phyloP scores from a whole-genome alignment of 306 rosid species.

The Senna siamea region DNA sequence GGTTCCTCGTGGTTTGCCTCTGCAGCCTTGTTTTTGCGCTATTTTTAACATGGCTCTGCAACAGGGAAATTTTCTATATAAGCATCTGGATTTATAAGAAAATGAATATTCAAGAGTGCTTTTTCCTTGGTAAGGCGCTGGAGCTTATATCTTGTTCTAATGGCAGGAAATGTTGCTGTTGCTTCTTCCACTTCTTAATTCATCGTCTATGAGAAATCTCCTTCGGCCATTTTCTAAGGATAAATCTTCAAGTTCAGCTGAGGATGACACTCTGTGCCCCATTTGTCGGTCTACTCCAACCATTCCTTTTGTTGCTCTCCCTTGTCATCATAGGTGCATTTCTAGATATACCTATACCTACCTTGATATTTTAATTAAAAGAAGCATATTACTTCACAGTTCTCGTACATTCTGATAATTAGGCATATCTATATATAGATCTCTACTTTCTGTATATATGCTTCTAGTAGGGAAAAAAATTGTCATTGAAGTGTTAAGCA shows the following conservation, averaged over 20 bases:
- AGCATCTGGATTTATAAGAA: conserved; percentile 5
- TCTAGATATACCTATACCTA: not conserved
- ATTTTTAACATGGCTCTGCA: not conserved
- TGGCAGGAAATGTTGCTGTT: conserved; percentile 95
- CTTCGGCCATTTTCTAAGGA: conserved; percentile 86
- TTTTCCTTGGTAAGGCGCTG: conserved; percentile 2
- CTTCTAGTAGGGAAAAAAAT: not conserved
- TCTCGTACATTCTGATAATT: not conserved
- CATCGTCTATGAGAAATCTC: conserved; percentile 80
- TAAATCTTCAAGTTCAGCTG: conserved; percentile 75
- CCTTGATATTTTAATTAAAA: not conserved
- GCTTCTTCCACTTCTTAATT: conserved; percentile 97
- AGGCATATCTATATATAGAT: not conserved
- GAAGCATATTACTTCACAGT: not conserved
- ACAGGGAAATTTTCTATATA: too few relatives aligned
- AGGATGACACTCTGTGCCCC: conserved; percentile 74
- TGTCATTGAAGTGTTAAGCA: not conserved
- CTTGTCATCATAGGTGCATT: conserved; percentile 92
- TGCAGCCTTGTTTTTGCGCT: not conserved
- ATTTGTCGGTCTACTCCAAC: conserved; percentile 86
- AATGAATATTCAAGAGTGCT: conserved; percentile 21
- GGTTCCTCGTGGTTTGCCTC: not conserved
- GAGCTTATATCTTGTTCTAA: conserved; percentile 36
- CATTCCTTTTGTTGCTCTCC: conserved; percentile 87
- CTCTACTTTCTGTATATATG: not conserved